These are phyloP conservation scores for Bipolaris oryzae DNA, from an alignment of 2,329 filamentous ascomycete species.

Conservation along the genomic window DNA sequence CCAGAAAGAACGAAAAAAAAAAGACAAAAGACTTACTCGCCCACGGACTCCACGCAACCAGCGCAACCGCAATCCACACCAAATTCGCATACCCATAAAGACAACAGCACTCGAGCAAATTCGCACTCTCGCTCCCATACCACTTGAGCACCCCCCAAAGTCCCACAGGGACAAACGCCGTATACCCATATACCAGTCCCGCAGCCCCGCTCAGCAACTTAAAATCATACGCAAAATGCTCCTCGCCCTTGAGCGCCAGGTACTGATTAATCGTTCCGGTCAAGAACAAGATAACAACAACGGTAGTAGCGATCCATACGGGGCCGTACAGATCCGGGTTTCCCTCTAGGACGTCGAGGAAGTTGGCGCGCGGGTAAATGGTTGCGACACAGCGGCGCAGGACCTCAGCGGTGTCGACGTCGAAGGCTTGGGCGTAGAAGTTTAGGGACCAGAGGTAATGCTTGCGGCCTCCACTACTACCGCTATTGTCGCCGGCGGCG, in stretches of 20 bases:
- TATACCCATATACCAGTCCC: slow-evolving; percentile 95
- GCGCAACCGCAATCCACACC: slow-evolving; percentile 93
- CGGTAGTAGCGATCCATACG: slow-evolving; percentile 98
- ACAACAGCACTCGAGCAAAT: slow-evolving; percentile 92
- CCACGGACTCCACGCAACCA: slow-evolving; percentile 88
- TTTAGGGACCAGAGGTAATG: slow-evolving; percentile 89
- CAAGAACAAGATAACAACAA: slow-evolving; percentile 92
- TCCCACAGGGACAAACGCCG: slow-evolving; percentile 75
- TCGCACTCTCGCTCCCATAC: slow-evolving; percentile 92
- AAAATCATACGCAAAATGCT: slow-evolving; percentile 90
- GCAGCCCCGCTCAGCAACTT: slow-evolving; percentile 85
- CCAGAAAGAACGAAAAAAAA: neutral
- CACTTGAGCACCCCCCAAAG: slow-evolving; percentile 90
- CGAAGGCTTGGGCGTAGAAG: slow-evolving; percentile 98
- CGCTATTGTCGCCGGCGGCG: slow-evolving; percentile 15
- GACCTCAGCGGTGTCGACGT: slow-evolving; percentile 93
- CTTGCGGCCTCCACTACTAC: slow-evolving; percentile 58
- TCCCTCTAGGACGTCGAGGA: slow-evolving; percentile 94
- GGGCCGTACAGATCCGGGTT: slow-evolving; percentile 97
- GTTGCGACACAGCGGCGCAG: slow-evolving; percentile 84
- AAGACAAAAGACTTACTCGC: slow-evolving; percentile 55
- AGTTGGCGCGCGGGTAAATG: slow-evolving; percentile 90
- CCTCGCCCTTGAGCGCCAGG: slow-evolving; percentile 68
- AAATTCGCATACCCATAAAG: slow-evolving; percentile 96
- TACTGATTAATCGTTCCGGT: slow-evolving; percentile 96